Conservation (phyloP, 108 stramenopile genomes). For the Cyclotella cryptica region DNA sequence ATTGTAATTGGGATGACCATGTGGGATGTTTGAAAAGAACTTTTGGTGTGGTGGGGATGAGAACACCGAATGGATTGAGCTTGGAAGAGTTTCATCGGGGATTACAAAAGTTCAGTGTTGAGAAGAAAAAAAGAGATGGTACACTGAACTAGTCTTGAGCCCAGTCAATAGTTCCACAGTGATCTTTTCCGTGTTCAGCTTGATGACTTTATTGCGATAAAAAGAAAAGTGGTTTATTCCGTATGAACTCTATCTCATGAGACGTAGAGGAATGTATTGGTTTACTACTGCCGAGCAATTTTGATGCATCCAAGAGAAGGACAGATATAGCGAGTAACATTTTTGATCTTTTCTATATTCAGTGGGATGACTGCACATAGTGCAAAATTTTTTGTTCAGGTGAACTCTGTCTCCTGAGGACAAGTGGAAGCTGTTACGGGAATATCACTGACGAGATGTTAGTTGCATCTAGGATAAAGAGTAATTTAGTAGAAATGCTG, state of each 20-base stretch:
- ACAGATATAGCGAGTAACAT: too few relatives aligned
- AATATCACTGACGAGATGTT: too few relatives aligned
- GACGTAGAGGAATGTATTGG: too few relatives aligned
- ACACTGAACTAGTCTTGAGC: not conserved
- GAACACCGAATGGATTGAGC: slow-evolving; percentile 60
- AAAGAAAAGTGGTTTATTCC: too few relatives aligned
- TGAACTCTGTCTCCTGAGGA: too few relatives aligned
- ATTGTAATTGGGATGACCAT: slow-evolving; percentile 82
- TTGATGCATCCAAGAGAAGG: too few relatives aligned
- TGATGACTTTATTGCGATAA: not conserved
- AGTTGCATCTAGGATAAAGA: not conserved
- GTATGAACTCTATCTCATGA: too few relatives aligned
- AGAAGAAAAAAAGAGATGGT: not conserved
- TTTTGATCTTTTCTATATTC: too few relatives aligned
- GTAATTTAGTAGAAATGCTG: not conserved
- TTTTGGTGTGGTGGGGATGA: slow-evolving; percentile 60
- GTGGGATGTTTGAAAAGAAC: slow-evolving; percentile 49
- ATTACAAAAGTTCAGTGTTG: slow-evolving; percentile 43
- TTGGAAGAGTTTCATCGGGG: slow-evolving; percentile 54
- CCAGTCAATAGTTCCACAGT: not conserved
- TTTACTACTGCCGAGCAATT: too few relatives aligned
- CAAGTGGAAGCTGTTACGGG: too few relatives aligned
- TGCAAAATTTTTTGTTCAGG: too few relatives aligned
- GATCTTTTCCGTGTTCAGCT: not conserved
- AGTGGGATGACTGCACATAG: too few relatives aligned